A percentile compares a stretch with the other conserved stretches of the same genome.
Conservation (phyloP, 768 basidiomycete genomes). For the Hirschioporus abietinus region DNA sequence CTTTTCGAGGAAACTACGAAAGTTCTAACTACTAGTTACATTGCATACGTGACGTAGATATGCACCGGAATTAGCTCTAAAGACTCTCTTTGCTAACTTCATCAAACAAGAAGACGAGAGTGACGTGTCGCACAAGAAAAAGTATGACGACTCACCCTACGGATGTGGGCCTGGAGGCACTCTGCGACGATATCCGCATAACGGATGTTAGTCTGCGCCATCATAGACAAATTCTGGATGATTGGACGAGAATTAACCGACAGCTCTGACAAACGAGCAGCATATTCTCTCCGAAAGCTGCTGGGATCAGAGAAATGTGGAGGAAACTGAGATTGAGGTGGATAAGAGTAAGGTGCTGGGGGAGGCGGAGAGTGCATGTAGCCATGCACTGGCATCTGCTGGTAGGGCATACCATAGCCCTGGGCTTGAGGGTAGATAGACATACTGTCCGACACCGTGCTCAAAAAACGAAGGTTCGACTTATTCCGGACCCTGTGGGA, state of each 20-base stretch:
- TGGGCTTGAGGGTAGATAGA: constrained; percentile 60
- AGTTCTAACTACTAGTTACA: background rate
- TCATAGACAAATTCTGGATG: constrained; percentile 88
- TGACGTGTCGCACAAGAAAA: constrained; percentile 4
- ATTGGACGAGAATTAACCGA: constrained; percentile 93
- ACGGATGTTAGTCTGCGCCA: constrained; percentile 80
- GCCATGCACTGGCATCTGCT: constrained; percentile 28
- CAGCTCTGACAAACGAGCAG: constrained; percentile 67
- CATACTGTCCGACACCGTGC: constrained; percentile 42
- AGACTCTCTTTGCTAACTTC: background rate
- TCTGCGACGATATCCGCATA: constrained; percentile 77
- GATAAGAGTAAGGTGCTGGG: constrained; percentile 36
- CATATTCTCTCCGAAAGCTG: constrained; percentile 76
- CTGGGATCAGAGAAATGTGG: constrained; percentile 46
- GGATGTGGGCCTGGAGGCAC: constrained; percentile 79
- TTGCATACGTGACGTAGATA: background rate
- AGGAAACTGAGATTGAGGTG: constrained; percentile 37
- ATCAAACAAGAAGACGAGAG: background rate
- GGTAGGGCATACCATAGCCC: constrained; percentile 49
- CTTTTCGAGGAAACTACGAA: background rate
- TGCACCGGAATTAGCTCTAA: background rate
- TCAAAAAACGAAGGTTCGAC: background rate
- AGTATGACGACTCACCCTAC: constrained; percentile 65
- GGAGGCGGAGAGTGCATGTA: constrained; percentile 38
- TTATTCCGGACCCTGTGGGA: background rate